Evolutionary conservation across 495 filamentous ascomycete genomes (phyloP).

Genomic region (Barbatosphaeria neglecta): DNA sequence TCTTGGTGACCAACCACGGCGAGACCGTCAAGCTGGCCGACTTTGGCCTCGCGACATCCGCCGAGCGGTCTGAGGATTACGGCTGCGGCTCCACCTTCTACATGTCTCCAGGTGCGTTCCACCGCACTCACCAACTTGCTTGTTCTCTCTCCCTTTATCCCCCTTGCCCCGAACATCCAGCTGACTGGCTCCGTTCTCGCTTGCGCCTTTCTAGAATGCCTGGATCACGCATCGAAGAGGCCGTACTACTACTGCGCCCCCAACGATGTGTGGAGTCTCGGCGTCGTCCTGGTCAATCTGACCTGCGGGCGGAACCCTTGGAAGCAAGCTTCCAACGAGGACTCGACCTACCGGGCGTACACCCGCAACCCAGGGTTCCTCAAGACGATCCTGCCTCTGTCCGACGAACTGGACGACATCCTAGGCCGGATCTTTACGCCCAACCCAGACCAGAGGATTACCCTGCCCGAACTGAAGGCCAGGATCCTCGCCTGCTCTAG

Average conservation of each 20-base stretch:
- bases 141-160: slow-evolving; percentile 1
- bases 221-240: slow-evolving; percentile 69
- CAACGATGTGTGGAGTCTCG: slow-evolving; percentile 97
- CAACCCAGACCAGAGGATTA: slow-evolving; percentile 76
- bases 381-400: slow-evolving; percentile 84
- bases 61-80: slow-evolving; percentile 79
- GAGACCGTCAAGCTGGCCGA: slow-evolving; percentile 90
- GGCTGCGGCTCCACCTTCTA: slow-evolving; percentile 98
- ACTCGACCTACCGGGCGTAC: slow-evolving; percentile 92
- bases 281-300: slow-evolving; percentile 94
- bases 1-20: slow-evolving; percentile 79
- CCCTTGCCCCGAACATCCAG: slow-evolving; percentile 9
- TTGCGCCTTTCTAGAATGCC: slow-evolving; percentile 80
- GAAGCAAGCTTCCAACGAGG: slow-evolving; percentile 87
- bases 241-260: slow-evolving; percentile 83
- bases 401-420: slow-evolving; percentile 80
- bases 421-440: slow-evolving; percentile 81
- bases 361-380: slow-evolving; percentile 78
- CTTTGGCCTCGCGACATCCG: slow-evolving; percentile 86
- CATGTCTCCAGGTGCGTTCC: slow-evolving; percentile 87
- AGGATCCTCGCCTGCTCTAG: slow-evolving; percentile 64
- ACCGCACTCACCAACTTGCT: slow-evolving; percentile 4
- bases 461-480: slow-evolving; percentile 67
- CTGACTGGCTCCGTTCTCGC: slow-evolving; percentile 15
- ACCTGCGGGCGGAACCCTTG: slow-evolving; percentile 97